phyloP scores from a whole-genome alignment of 148 eudicot genomes.

The Amaranthus hypochondriacus region DNA sequence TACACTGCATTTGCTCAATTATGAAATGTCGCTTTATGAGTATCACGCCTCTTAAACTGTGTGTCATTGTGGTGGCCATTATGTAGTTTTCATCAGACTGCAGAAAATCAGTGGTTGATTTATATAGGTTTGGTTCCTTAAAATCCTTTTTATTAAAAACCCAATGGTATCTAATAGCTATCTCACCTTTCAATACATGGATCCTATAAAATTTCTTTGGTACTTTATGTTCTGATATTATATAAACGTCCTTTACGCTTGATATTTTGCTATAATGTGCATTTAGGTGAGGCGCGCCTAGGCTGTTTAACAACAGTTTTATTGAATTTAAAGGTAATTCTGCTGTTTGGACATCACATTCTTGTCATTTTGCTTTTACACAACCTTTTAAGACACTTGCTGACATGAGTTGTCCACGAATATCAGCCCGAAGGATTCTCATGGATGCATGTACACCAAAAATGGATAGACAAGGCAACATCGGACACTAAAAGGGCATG shows the following conservation, averaged over 20 bases:
- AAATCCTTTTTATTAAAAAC: too few relatives aligned
- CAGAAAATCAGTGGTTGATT: too few relatives aligned
- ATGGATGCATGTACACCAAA: constrained; percentile 10
- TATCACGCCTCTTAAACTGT: too few relatives aligned
- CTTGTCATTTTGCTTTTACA: not conserved
- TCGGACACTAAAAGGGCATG: not conserved
- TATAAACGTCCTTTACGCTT: not conserved
- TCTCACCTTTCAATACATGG: too few relatives aligned
- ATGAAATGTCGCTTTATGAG: too few relatives aligned
- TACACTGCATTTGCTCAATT: too few relatives aligned
- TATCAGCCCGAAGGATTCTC: constrained; percentile 5
- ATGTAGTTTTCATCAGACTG: too few relatives aligned
- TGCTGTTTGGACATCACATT: not conserved
- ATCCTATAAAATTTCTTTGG: too few relatives aligned
- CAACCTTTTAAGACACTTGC: not conserved
- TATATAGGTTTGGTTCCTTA: too few relatives aligned
- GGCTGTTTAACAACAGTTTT: constrained; percentile 3
- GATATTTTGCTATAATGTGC: not conserved
- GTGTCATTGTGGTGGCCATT: too few relatives aligned
- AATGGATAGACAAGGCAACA: not conserved
- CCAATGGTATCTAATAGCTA: too few relatives aligned
- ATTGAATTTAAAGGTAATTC: constrained; percentile 7
- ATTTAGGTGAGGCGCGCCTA: not conserved
- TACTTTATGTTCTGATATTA: not conserved
- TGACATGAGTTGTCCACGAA: not conserved